phyloP scores from a whole-genome alignment of 805 yeast genomes.

The Cyberlindnera bimundalis region DNA sequence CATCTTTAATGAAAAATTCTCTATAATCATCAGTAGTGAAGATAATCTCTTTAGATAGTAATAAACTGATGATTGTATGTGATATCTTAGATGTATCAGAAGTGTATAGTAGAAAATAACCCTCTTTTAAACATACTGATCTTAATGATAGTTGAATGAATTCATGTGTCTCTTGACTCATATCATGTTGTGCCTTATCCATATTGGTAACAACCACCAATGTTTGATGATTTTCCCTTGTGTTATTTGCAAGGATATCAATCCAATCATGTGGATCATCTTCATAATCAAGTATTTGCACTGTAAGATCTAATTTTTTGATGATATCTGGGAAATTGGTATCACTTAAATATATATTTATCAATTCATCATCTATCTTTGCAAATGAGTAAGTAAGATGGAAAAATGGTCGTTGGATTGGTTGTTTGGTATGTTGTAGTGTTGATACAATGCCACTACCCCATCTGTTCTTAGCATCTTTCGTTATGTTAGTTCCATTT shows the following conservation, averaged over 20 bases:
- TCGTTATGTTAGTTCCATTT: no score
- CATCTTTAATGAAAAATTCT: conserved; percentile 43
- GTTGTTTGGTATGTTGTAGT: neutral
- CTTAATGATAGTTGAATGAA: conserved; percentile 36
- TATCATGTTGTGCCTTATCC: conserved; percentile 3
- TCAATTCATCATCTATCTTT: neutral
- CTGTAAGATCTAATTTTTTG: conserved; percentile 1
- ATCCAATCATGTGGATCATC: conserved; percentile 18
- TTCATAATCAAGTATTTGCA: conserved; percentile 20
- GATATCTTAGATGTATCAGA: neutral
- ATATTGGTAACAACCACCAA: conserved; percentile 1
- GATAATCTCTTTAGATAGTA: neutral
- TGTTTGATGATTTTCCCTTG: neutral
- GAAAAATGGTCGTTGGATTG: neutral
- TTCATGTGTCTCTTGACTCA: conserved; percentile 26
- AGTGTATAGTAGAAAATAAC: conserved; percentile 12
- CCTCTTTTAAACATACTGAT: conserved; percentile 10
- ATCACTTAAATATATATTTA: conserved; percentile 3
- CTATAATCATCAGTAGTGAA: conserved; percentile 12
- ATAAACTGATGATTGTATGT: neutral
- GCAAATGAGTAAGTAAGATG: conserved; percentile 21
- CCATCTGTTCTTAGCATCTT: neutral
- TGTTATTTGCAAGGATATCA: neutral
- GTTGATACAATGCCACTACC: neutral
- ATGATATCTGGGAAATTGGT: neutral